Conservation (phyloP, 805 yeast genomes). For the Kuraishia ogatae region DNA sequence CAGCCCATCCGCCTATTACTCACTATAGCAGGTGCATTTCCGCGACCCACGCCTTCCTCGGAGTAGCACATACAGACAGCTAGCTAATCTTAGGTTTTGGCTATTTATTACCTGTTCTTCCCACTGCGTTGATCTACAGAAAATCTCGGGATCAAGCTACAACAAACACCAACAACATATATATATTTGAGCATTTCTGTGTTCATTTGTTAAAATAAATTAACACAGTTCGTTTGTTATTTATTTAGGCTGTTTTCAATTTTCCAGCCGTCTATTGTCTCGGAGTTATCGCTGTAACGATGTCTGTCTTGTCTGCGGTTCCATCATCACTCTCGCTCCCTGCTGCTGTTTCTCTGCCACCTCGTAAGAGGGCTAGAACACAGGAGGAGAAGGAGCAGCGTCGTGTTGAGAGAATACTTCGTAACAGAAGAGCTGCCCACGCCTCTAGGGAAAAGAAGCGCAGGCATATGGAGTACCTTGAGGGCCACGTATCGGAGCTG, state of each 20-base stretch:
- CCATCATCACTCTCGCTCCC: neutral
- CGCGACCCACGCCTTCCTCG: neutral
- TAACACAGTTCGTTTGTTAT: too few species aligned
- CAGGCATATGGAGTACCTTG: slow-evolving; percentile 80
- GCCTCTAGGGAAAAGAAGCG: slow-evolving; percentile 96
- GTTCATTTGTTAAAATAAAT: too few species aligned
- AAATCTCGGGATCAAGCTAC: too few species aligned
- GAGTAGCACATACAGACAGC: neutral
- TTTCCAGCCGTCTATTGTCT: neutral
- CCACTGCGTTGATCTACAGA: neutral
- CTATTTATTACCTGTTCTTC: neutral
- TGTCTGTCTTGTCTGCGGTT: neutral
- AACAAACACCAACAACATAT: too few species aligned
- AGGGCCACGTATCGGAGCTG: slow-evolving; percentile 41
- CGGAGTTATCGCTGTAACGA: neutral
- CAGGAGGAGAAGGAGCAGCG: slow-evolving; percentile 96
- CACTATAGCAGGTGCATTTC: neutral
- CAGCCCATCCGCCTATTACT: neutral
- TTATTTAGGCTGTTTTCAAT: too few species aligned
- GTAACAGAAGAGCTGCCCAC: slow-evolving; percentile 96
- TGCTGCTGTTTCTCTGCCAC: slow-evolving; percentile 49
- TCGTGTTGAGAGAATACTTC: slow-evolving; percentile 81
- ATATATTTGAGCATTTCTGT: too few species aligned
- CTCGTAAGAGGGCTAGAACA: slow-evolving; percentile 94
- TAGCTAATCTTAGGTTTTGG: neutral